Evolutionary conservation across 2,329 filamentous ascomycete species (phyloP).

Genomic region (Ceratocystis lukuohia): DNA sequence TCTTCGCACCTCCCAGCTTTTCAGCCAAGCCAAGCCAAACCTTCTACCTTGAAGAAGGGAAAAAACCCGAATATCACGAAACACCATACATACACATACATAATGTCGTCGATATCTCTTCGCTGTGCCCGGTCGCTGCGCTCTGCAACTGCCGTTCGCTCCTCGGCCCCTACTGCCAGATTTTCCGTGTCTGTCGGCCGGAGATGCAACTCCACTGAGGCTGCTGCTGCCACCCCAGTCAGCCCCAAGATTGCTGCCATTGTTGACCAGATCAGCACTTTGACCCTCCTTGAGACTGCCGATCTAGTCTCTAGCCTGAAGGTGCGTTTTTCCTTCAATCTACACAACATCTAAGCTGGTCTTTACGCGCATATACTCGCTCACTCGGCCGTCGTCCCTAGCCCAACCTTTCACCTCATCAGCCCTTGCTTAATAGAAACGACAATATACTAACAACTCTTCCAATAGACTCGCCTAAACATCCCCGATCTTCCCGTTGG

Average conservation of each 20-base stretch:
- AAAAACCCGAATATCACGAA: background rate
- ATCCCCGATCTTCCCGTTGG: conserved; percentile 96
- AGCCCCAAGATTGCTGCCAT: conserved; percentile 91
- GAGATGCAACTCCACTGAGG: conserved; percentile 82
- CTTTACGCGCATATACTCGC: background rate
- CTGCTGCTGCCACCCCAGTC: conserved; percentile 35
- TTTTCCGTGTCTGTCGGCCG: conserved; percentile 40
- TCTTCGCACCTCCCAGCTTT: background rate
- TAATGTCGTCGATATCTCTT: conserved; percentile 18
- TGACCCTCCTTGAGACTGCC: conserved; percentile 94
- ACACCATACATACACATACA: background rate
- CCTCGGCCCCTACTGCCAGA: conserved; percentile 35
- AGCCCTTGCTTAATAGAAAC: background rate
- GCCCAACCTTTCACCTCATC: too few species aligned
- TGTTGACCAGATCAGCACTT: conserved; percentile 96
- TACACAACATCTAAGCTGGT: background rate
- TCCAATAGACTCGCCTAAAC: conserved; percentile 46
- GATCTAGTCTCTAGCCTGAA: conserved; percentile 91
- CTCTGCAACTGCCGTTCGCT: conserved; percentile 32
- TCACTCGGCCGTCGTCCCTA: background rate
- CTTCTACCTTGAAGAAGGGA: background rate
- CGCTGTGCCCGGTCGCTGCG: conserved; percentile 26
- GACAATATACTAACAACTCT: background rate
- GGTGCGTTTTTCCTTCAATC: conserved; percentile 38
- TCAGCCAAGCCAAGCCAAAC: background rate